Evolutionary conservation across 2,329 filamentous ascomycete species (phyloP).

Genomic region (Sporothrix brasiliensis): DNA sequence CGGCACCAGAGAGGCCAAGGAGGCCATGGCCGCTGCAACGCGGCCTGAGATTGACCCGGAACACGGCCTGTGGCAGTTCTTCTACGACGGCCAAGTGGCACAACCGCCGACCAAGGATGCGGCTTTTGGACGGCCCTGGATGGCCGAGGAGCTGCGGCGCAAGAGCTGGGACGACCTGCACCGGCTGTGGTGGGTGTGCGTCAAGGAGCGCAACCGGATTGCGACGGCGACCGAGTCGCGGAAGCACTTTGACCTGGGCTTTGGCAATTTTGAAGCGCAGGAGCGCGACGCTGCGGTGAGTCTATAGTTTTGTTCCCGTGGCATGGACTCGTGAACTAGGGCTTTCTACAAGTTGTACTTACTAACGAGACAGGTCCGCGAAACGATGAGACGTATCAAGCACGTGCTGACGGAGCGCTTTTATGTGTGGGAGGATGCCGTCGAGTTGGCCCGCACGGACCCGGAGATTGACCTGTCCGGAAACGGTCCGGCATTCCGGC

Average conservation of each 20-base stretch:
- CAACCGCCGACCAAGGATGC: constrained; percentile 70
- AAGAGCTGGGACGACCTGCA: constrained; percentile 97
- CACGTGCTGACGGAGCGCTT: constrained; percentile 83
- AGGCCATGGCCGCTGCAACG: constrained; percentile 53
- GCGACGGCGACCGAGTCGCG: constrained; percentile 76
- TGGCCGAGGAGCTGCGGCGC: constrained; percentile 76
- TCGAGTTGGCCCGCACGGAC: constrained; percentile 65
- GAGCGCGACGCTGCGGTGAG: constrained; percentile 68
- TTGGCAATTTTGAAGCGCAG: constrained; percentile 69
- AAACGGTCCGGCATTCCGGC: constrained; percentile 55
- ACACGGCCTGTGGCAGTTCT: constrained; percentile 93
- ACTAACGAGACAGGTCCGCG: constrained; percentile 60
- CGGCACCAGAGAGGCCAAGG: background rate
- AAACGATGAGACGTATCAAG: constrained; percentile 81
- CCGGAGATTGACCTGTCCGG: constrained; percentile 65
- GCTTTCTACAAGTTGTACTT: background rate
- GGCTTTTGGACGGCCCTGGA: constrained; percentile 80
- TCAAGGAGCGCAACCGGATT: constrained; percentile 86
- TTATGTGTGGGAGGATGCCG: constrained; percentile 83
- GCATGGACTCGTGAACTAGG: too few species aligned
- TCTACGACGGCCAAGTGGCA: constrained; percentile 69
- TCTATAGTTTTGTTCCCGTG: constrained; percentile 33
- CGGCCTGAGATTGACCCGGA: constrained; percentile 64
- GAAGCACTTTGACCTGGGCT: constrained; percentile 67
- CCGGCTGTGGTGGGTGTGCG: constrained; percentile 89